phyloP scores from a whole-genome alignment of 2,329 filamentous ascomycete species.

The Bipolaris gigantea region DNA sequence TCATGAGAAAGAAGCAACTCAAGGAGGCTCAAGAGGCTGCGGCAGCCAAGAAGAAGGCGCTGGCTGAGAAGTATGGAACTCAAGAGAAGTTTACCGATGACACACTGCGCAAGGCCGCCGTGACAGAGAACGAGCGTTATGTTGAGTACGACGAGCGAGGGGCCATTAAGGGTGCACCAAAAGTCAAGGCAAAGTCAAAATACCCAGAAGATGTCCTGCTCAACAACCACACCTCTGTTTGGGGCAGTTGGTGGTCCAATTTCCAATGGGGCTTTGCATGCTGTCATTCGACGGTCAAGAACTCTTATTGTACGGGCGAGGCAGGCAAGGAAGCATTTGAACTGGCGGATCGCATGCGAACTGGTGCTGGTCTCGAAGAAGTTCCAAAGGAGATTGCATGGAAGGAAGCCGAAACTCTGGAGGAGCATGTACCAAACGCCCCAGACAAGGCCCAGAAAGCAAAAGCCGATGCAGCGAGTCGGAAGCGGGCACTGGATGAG shows the following conservation, averaged over 20 bases:
- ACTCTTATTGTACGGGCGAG: conserved; percentile 95
- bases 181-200: conserved; percentile 78
- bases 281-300: conserved; percentile 91
- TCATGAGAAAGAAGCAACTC: conserved; percentile 76
- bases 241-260: conserved; percentile 96
- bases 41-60: conserved; percentile 66
- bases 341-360: conserved; percentile 66
- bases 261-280: conserved; percentile 97
- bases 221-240: conserved; percentile 91
- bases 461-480: conserved; percentile 48
- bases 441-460: conserved; percentile 47
- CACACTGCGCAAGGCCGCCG: conserved; percentile 65
- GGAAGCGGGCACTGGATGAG: conserved; percentile 77
- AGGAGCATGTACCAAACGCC: conserved; percentile 50
- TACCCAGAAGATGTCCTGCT: conserved; percentile 84
- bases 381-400: conserved; percentile 47
- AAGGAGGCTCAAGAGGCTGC: conserved; percentile 72
- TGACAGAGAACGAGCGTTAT: conserved; percentile 81
- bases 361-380: conserved; percentile 50
- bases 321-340: conserved; percentile 81
- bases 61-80: conserved; percentile 82
- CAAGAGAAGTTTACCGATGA: conserved; percentile 64
- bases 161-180: conserved; percentile 82
- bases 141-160: conserved; percentile 94
- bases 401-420: conserved; percentile 46